Evolutionary conservation across 495 filamentous ascomycete genomes (phyloP), one percentile per base, ranked within the genome.

Genomic region (Podospora pseudopauciseta): DNA sequence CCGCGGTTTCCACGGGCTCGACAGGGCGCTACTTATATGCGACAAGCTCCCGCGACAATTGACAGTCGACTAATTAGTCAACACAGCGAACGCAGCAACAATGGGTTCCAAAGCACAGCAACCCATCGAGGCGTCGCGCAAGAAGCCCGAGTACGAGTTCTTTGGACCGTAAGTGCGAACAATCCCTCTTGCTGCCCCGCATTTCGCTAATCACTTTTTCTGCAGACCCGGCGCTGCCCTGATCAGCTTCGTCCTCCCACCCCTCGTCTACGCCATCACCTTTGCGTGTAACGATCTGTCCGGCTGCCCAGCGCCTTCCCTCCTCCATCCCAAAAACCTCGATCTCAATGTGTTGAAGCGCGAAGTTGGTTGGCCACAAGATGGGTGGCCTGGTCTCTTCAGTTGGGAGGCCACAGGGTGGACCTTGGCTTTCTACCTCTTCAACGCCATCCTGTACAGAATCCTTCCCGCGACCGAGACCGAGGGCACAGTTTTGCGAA

Each of bases 251-350:
- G 90, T 88, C 28, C 87, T 96, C 15, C 94, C 95, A 0, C 30
- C 91, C 19, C 78, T 92, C 59, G 84, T 91, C 72, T 97, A 94
- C 78, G 72, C 85, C 65, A 86, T 92, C 72, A 82, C 88, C 49
- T 97, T 97, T 75, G 79, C 92, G 71, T 97, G 95, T 85, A 98
- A 97, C 76, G 95, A 97, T 75, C 78, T 93, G 68, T 88, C 92
- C 30, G 95, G 96, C 64, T 98, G 96, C 72, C 96, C 95, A 15
- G 88, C 91, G 6, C 92, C 94, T 9, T 94, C 90, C n/a, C 82
- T 95, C 28, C 85, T 97, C 61, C 83, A 86, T 65, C 93, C 94
- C 39, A 89, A 86, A 58, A 88, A 87, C 26, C 80, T 97, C 44
- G 86, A 86, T 49, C 80, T 93, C 63, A 86, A 89, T 16, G 81